phyloP scores from a whole-genome alignment of 2,329 filamentous ascomycete genomes.

The Colletotrichum chlorophyti region DNA sequence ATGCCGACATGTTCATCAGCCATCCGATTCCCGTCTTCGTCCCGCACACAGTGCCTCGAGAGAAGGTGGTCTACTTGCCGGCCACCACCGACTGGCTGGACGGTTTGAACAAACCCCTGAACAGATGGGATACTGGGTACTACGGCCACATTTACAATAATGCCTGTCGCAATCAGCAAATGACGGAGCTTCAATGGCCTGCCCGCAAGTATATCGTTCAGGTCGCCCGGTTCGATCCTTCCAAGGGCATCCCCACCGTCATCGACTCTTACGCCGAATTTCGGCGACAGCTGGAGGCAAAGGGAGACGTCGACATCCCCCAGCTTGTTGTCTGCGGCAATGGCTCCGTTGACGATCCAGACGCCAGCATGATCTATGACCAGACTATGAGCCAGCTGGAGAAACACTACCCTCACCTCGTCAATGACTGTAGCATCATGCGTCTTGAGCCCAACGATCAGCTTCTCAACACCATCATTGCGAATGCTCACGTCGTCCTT shows the following conservation, averaged over 20 bases:
- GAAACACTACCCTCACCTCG: constrained; percentile 65
- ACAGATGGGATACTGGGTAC: constrained; percentile 73
- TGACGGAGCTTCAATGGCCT: constrained; percentile 66
- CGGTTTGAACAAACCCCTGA: constrained; percentile 78
- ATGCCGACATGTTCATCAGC: constrained; percentile 80
- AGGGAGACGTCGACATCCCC: constrained; percentile 59
- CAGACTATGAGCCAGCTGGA: constrained; percentile 74
- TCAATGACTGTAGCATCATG: constrained; percentile 74
- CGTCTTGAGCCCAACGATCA: constrained; percentile 81
- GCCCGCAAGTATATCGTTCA: constrained; percentile 77
- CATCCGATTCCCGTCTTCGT: constrained; percentile 82
- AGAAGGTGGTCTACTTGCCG: constrained; percentile 77
- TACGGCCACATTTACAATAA: constrained; percentile 78
- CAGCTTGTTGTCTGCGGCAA: constrained; percentile 83
- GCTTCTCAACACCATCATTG: constrained; percentile 77
- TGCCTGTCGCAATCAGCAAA: constrained; percentile 64
- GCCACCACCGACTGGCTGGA: constrained; percentile 87
- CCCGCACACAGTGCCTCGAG: constrained; percentile 68
- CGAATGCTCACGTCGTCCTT: constrained; percentile 74
- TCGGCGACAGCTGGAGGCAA: constrained; percentile 63
- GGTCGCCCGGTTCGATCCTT: constrained; percentile 82
- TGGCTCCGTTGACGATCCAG: constrained; percentile 81
- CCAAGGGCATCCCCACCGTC: constrained; percentile 82
- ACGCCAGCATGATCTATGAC: constrained; percentile 75
- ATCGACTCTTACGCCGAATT: constrained; percentile 79